Percentiles rank a stretch among this genome's conserved stretches.
Conservation (phyloP, 305 asterid species). For the Lippia alba region DNA sequence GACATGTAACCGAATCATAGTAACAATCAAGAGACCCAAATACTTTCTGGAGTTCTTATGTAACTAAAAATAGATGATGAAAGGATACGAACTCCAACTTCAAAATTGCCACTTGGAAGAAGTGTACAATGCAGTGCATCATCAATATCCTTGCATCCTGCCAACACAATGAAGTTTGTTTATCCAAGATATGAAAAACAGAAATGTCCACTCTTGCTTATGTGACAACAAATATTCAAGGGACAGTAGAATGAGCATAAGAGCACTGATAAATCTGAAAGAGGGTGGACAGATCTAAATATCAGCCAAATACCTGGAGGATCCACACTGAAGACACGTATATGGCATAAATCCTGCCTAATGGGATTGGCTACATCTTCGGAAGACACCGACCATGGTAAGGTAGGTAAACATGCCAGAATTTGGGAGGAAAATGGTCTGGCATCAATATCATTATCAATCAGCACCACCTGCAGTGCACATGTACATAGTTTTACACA, state of each 20-base stretch:
- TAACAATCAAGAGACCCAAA: slow-evolving; percentile 26
- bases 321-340: slow-evolving; percentile 97
- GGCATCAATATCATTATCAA: slow-evolving; percentile 95
- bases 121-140: slow-evolving; percentile 93
- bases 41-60: slow-evolving; percentile 5
- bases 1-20: slow-evolving; percentile 13
- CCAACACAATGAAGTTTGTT: slow-evolving; percentile 38
- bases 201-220: slow-evolving; percentile 19
- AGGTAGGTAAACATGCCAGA: slow-evolving; percentile 95
- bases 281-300: background rate
- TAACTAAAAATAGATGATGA: slow-evolving; percentile 25
- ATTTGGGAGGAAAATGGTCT: slow-evolving; percentile 97
- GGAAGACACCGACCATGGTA: slow-evolving; percentile 92
- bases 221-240: slow-evolving; percentile 22
- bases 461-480: slow-evolving; percentile 79
- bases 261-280: slow-evolving; percentile 26
- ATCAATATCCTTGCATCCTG: slow-evolving; percentile 99
- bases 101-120: slow-evolving; percentile 93
- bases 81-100: slow-evolving; percentile 99
- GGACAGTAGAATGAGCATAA: slow-evolving; percentile 15
- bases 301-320: slow-evolving; percentile 82
- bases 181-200: too few relatives aligned
- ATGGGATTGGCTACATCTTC: slow-evolving; percentile 80
- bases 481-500: slow-evolving; percentile 22
- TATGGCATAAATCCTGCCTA: slow-evolving; percentile 86